Percentiles rank a stretch among this genome's conserved stretches.
Evolutionary conservation across 257 asterid genomes (phyloP).

Genomic region (Solanum appendiculatum): DNA sequence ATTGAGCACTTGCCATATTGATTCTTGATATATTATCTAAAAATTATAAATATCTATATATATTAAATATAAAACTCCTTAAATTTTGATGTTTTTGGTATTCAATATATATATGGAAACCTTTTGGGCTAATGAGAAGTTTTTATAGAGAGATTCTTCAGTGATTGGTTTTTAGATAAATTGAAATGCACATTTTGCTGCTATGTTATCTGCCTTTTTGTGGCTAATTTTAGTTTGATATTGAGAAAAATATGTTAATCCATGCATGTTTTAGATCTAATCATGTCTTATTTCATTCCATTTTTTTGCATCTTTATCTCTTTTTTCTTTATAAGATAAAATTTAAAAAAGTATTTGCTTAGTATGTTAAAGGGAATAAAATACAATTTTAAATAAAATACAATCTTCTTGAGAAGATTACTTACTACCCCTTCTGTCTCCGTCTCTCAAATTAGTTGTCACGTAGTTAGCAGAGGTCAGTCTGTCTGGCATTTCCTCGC

Average conservation of each 20-base stretch:
- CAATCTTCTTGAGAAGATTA: too few species aligned
- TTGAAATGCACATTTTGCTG: background rate
- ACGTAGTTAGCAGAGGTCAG: background rate
- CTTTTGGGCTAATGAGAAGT: background rate
- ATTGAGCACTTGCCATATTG: conserved; percentile 33
- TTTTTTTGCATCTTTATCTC: background rate
- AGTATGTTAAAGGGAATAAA: background rate
- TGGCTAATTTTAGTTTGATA: background rate
- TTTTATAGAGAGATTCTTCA: background rate
- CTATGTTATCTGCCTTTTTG: background rate
- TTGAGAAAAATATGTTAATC: background rate
- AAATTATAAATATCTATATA: background rate
- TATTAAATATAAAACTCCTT: background rate
- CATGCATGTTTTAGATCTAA: background rate
- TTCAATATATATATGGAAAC: background rate
- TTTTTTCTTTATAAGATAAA: background rate
- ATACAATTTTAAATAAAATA: too few species aligned
- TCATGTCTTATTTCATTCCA: background rate
- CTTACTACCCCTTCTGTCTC: too few species aligned
- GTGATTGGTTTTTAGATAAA: background rate
- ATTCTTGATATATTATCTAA: background rate
- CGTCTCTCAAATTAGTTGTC: too few species aligned
- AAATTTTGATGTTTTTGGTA: background rate
- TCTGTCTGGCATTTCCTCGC: background rate
- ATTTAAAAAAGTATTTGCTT: background rate